Base-by-base conservation (phyloP, 441 rosid genomes). In the Adansonia madagascariensis region DNA sequence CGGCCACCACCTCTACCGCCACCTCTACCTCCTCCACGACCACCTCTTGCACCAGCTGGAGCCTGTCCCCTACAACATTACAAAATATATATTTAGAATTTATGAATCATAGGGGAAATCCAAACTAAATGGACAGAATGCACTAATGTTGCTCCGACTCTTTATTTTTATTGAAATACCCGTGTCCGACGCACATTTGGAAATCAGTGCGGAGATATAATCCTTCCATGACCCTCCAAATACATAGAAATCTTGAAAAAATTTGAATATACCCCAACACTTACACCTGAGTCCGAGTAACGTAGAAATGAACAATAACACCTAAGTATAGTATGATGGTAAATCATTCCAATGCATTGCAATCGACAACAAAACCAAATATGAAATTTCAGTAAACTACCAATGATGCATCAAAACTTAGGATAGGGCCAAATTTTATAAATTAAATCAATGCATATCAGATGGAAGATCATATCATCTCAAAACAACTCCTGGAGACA, bases 11-110 rank as follows among this genome's bases (percentile, higher is more conserved):
- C 81, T 68, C 94, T 81, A 17, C 85, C 80, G 24, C 89, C 87
- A 20, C 96, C 88, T 50, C 94, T 80, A 11, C 92, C 92, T 46
- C 97, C 91, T 4, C 88, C 80, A 47, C 88, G 81, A 47, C 92
- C 89, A 62, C 97, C 89, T 76, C 93, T 83, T 46, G 65, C 83
- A 14, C 74, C 83, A 68, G 77, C 80, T 76, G 68, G 80, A 73
- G 82, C 31, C 43, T 74, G 83, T 59, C 97, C 91, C 82, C 96
- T 90, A 87, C 72, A 82, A 55, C 41, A 78, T 56, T 1, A 79
- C 9, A 50, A 24, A 18, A 47, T 41, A 68, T 65, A 52, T 35
- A 11, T 14, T 64, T 47, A 46, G 56, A 52, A 57, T 77, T 71
- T 53, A 18, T 46, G 8, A 5, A 57, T 14, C 31, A 20, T 6